Evolutionary conservation across 768 basidiomycete genomes (phyloP).

Genomic region (Mycena floridula): DNA sequence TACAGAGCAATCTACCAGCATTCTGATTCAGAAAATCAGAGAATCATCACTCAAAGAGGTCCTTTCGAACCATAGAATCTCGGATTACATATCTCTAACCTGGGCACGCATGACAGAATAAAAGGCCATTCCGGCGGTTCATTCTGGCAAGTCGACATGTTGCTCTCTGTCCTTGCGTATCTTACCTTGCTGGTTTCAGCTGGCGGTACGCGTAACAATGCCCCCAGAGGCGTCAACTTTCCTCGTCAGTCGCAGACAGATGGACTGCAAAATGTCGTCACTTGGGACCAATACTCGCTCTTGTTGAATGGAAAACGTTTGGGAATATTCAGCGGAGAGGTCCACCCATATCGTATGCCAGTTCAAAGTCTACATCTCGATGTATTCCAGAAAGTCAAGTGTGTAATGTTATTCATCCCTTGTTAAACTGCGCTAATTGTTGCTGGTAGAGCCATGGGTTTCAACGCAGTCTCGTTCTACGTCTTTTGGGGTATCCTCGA

Average conservation of each 20-base stretch:
- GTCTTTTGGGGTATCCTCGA: constrained; percentile 39
- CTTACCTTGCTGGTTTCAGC: not conserved
- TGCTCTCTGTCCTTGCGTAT: too few relatives aligned
- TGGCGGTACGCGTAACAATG: not conserved
- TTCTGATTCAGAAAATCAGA: too few relatives aligned
- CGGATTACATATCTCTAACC: too few relatives aligned
- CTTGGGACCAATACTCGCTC: constrained; percentile 39
- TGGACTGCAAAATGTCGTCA: constrained; percentile 29
- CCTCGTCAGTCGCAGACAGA: constrained; percentile 18
- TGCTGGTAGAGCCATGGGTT: constrained; percentile 29
- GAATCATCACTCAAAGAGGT: too few relatives aligned
- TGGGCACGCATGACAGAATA: too few relatives aligned
- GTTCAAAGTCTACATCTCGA: constrained; percentile 37
- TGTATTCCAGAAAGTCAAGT: constrained; percentile 40
- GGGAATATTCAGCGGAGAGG: constrained; percentile 36
- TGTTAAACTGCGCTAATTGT: not conserved
- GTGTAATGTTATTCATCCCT: not conserved
- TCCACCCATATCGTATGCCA: constrained; percentile 36
- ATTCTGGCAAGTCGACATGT: too few relatives aligned
- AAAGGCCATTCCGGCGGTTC: too few relatives aligned
- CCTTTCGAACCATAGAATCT: too few relatives aligned
- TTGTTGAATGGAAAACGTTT: constrained; percentile 35
- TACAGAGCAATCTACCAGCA: too few relatives aligned
- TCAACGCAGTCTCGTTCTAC: constrained; percentile 39
- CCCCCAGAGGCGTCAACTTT: not conserved